phyloP scores from a whole-genome alignment of 2,329 filamentous ascomycete genomes.

The Claviceps quebecensis region DNA sequence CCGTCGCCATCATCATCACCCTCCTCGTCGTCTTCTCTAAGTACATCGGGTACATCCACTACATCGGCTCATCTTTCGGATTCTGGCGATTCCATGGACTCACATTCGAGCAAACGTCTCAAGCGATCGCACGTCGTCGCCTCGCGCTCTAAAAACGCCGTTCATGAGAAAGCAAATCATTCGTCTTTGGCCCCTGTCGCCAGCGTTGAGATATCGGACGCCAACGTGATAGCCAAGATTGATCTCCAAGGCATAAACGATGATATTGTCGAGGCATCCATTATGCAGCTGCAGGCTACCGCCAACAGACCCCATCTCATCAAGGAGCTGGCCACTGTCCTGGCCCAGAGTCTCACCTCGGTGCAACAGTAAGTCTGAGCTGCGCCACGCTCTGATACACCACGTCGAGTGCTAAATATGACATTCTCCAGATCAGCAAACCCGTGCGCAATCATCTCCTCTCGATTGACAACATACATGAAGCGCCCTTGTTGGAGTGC shows the following conservation, averaged over 20 bases:
- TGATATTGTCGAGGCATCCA: constrained; percentile 84
- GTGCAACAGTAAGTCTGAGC: constrained; percentile 76
- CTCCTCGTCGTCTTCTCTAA: constrained; percentile 15
- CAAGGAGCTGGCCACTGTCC: constrained; percentile 75
- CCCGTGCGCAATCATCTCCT: constrained; percentile 87
- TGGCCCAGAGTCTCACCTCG: constrained; percentile 62
- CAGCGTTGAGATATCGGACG: constrained; percentile 16
- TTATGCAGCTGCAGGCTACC: constrained; percentile 76
- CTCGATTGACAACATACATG: constrained; percentile 75
- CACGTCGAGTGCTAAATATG: neutral
- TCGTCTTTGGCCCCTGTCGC: constrained; percentile 22
- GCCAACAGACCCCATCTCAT: constrained; percentile 88
- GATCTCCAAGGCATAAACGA: constrained; percentile 80
- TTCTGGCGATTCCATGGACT: constrained; percentile 18
- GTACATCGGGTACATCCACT: constrained; percentile 6
- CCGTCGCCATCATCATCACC: constrained; percentile 6
- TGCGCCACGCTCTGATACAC: neutral
- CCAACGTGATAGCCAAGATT: constrained; percentile 14
- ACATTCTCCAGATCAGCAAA: constrained; percentile 64
- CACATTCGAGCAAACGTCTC: constrained; percentile 47
- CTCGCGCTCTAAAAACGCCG: constrained; percentile 44
- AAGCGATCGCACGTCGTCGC: constrained; percentile 59
- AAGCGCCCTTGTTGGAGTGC: constrained; percentile 75
- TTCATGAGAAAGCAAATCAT: constrained; percentile 63
- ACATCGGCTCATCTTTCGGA: constrained; percentile 9